Evolutionary conservation across 1,139 yeast species (phyloP).

Genomic region (Debaryomycetaceae sp.): DNA sequence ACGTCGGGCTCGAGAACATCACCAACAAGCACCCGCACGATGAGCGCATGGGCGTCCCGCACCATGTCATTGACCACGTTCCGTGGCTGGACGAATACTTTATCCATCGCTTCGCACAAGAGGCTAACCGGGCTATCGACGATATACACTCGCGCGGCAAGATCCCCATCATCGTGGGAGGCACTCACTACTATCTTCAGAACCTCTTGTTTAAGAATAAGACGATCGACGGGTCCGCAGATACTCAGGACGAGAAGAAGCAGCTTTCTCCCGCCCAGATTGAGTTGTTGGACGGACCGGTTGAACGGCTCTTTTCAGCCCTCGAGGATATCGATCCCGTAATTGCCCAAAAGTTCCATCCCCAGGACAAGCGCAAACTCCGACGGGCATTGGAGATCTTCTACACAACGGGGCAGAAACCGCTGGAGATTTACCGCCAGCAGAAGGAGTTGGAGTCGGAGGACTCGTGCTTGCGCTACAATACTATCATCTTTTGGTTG

Average conservation of each 20-base stretch:
- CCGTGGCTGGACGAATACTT: constrained; percentile 73
- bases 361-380: constrained; percentile 73
- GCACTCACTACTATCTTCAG: constrained; percentile 89
- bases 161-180: constrained; percentile 85
- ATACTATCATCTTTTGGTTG: constrained; percentile 74
- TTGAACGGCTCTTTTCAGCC: constrained; percentile 35
- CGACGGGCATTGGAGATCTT: constrained; percentile 74
- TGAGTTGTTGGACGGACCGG: constrained; percentile 46
- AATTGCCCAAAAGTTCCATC: constrained; percentile 78
- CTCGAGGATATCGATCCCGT: constrained; percentile 54
- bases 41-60: constrained; percentile 66
- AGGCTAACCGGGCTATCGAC: constrained; percentile 49
- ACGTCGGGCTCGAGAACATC: constrained; percentile 57
- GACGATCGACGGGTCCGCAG: constrained; percentile 22
- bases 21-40: constrained; percentile 84
- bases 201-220: constrained; percentile 62
- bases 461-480: constrained; percentile 44
- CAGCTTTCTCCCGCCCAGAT: constrained; percentile 30
- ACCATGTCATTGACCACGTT: constrained; percentile 81
- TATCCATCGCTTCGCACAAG: constrained; percentile 70
- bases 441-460: constrained; percentile 41
- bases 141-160: constrained; percentile 64
- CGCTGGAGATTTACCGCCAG: constrained; percentile 59
- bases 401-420: constrained; percentile 51
- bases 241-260: constrained; percentile 7